Percentiles rank a stretch among this genome's conserved stretches.
phyloP scores from a whole-genome alignment of 1,284 basidiomycete species.

The Cryptococcus amylolentus region DNA sequence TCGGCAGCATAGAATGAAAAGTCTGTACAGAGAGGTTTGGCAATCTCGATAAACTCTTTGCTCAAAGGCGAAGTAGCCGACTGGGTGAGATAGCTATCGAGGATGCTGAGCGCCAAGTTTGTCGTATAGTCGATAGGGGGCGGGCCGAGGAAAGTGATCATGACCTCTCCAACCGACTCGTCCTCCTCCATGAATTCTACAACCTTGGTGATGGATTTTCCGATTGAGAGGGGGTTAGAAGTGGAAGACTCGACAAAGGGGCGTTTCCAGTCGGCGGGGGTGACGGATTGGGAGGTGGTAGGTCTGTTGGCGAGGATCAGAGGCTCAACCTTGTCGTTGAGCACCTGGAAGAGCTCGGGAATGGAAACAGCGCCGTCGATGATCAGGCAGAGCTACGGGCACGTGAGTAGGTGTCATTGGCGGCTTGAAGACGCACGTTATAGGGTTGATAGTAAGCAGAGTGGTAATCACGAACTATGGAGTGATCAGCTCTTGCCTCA shows the following conservation, averaged over 20 bases:
- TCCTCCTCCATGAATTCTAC: conserved; percentile 98
- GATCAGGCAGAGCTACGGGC: conserved; percentile 49
- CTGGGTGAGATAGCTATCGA: conserved; percentile 85
- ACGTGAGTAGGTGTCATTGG: conserved; percentile 54
- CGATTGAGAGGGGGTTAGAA: conserved; percentile 60
- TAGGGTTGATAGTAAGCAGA: conserved; percentile 88
- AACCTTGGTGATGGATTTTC: conserved; percentile 56
- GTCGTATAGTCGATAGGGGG: conserved; percentile 69
- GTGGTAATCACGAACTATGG: conserved; percentile 83
- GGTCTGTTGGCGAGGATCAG: conserved; percentile 56
- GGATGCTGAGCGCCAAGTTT: conserved; percentile 77
- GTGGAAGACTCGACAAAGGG: conserved; percentile 90
- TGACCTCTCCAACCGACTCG: conserved; percentile 87
- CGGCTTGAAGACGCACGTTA: conserved; percentile 62
- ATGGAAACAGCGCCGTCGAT: conserved; percentile 55
- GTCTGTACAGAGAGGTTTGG: conserved; percentile 81
- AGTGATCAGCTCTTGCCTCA: conserved; percentile 4
- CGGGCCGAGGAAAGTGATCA: conserved; percentile 76
- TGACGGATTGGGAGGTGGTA: conserved; percentile 1
- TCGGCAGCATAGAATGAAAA: conserved; percentile 79
- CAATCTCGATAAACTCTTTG: conserved; percentile 89
- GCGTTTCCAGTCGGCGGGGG: conserved; percentile 79
- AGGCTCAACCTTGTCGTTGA: conserved; percentile 79
- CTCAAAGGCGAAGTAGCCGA: conserved; percentile 84
- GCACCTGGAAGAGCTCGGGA: conserved; percentile 59